phyloP scores from a whole-genome alignment of 176 grass and related monocot species.

The Oryza brachyantha region DNA sequence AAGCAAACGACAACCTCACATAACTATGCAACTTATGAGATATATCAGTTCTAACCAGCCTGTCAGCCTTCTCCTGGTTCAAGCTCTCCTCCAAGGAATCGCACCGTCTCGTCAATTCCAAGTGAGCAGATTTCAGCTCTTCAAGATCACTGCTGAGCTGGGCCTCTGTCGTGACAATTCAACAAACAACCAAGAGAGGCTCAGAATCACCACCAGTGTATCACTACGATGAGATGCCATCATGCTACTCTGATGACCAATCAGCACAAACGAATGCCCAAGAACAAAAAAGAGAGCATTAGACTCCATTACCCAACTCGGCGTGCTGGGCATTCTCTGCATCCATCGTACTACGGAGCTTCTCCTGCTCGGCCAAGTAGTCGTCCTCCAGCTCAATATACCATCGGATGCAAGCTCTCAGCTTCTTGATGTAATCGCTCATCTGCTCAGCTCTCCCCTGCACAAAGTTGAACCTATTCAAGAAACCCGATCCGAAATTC shows the following conservation, averaged over 20 bases:
- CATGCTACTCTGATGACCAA: neutral
- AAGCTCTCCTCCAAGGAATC: conserved; percentile 54
- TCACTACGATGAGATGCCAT: neutral
- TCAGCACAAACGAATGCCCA: neutral
- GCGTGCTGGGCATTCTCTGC: conserved; percentile 47
- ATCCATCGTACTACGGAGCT: conserved; percentile 45
- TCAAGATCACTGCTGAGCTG: conserved; percentile 47
- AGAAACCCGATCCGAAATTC: neutral
- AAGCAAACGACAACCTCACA: neutral
- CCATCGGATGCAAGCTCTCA: conserved; percentile 70
- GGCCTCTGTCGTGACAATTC: conserved; percentile 38
- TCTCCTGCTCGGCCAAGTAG: conserved; percentile 68
- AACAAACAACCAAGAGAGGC: neutral
- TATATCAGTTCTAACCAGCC: conserved; percentile 41
- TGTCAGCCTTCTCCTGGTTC: conserved; percentile 58
- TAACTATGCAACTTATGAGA: neutral
- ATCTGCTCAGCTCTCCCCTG: conserved; percentile 82
- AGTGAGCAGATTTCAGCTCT: conserved; percentile 42
- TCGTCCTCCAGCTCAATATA: conserved; percentile 63
- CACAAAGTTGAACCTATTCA: neutral
- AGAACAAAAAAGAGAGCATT: neutral
- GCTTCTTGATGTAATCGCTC: conserved; percentile 85
- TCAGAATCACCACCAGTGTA: neutral
- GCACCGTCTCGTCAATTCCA: conserved; percentile 40
- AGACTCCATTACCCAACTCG: conserved; percentile 59